A percentile compares a stretch with the other conserved stretches of the same genome.
phyloP scores from a whole-genome alignment of 345 rosid genomes.

The Eucalyptus tenuipes region DNA sequence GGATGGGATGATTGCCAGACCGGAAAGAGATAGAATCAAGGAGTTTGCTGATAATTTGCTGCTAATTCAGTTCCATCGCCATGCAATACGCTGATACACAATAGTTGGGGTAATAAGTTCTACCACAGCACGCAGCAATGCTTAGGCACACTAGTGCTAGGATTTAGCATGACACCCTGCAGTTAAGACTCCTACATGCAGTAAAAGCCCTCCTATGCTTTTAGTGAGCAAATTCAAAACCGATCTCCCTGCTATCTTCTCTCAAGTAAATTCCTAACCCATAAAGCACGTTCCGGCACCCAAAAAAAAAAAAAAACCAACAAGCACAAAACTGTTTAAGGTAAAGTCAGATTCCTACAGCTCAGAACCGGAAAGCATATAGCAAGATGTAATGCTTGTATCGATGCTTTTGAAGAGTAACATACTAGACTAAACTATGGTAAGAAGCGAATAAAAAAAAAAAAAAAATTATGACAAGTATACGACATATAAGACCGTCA shows the following conservation, averaged over 20 bases:
- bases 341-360: not conserved
- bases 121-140: not conserved
- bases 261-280: not conserved
- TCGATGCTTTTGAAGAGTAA: not conserved
- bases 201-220: not conserved
- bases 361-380: not conserved
- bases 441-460: not conserved
- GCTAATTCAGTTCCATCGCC: not conserved
- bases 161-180: not conserved
- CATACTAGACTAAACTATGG: not conserved
- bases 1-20: not conserved
- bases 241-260: not conserved
- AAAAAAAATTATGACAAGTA: not conserved
- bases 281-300: not conserved
- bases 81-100: not conserved
- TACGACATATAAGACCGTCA: not conserved
- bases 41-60: not conserved
- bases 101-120: not conserved
- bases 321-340: not conserved
- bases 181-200: not conserved
- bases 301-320: not conserved
- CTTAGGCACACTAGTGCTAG: not conserved
- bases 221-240: not conserved
- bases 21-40: not conserved
- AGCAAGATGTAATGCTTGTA: not conserved